Conservation (phyloP, 208 protist species). For the Acanthamoeba healyi region DNA sequence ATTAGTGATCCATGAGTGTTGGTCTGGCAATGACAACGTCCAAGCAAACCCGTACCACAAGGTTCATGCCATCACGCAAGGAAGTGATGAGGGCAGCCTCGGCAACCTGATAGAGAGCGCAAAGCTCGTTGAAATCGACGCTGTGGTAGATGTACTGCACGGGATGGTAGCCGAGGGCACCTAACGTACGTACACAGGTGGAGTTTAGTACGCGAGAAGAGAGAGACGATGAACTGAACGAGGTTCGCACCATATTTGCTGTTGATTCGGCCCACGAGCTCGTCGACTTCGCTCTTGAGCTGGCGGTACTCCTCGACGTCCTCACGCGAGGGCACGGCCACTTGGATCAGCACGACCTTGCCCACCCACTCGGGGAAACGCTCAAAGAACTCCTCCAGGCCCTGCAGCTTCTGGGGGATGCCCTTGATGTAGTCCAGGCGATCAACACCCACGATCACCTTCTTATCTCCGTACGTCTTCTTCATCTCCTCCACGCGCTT, state of each 20-base stretch:
- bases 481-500: constrained; percentile 82
- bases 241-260: constrained; percentile 87
- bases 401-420: constrained; percentile 90
- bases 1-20: too few species aligned
- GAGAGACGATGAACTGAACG: constrained; percentile 86
- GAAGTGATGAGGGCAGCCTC: constrained; percentile 88
- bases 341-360: constrained; percentile 88
- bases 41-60: too few species aligned
- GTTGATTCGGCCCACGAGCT: constrained; percentile 91
- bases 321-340: constrained; percentile 90
- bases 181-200: not conserved
- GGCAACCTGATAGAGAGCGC: constrained; percentile 87
- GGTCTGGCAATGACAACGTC: too few species aligned
- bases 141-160: constrained; percentile 89
- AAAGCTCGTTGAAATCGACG: constrained; percentile 83
- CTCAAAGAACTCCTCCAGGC: constrained; percentile 87
- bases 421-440: constrained; percentile 93
- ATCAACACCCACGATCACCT: constrained; percentile 91
- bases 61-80: constrained; percentile 90
- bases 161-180: constrained; percentile 79
- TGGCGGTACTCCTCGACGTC: constrained; percentile 91
- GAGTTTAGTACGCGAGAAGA: constrained; percentile 90
- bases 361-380: constrained; percentile 84
- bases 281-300: constrained; percentile 86
- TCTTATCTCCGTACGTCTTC: constrained; percentile 85